Percentiles rank a stretch among this genome's conserved stretches.
Conservation (phyloP, 257 asterid species). For the Penstemon barbatus region DNA sequence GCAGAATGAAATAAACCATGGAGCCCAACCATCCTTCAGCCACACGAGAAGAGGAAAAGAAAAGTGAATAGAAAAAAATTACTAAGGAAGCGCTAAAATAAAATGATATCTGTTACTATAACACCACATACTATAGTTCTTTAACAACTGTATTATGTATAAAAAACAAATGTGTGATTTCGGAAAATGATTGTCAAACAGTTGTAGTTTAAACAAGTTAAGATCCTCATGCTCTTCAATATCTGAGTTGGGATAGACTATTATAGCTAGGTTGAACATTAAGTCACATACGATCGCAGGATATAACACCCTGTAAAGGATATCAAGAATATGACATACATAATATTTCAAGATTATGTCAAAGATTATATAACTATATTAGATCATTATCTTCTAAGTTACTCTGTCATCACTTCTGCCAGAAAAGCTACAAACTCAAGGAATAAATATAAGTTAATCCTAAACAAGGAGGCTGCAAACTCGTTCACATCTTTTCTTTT, state of each 20-base stretch:
- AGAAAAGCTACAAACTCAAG: background rate
- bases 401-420: background rate
- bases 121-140: background rate
- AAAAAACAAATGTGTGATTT: background rate
- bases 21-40: slow-evolving; percentile 13
- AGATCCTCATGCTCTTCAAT: background rate
- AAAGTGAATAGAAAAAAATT: background rate
- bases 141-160: background rate
- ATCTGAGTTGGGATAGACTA: background rate
- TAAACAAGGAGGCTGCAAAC: background rate
- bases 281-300: background rate
- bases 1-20: slow-evolving; percentile 1
- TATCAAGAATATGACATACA: background rate
- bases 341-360: background rate
- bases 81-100: background rate
- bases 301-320: background rate
- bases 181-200: background rate
- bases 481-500: background rate
- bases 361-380: background rate
- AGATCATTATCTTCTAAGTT: background rate
- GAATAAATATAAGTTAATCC: too few relatives aligned
- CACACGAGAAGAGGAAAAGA: background rate
- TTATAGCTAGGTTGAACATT: background rate
- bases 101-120: background rate
- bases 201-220: slow-evolving; percentile 5